These are phyloP conservation scores for Picea glauca DNA, from an alignment of 75 land plant genomes.

Conservation along the genomic window DNA sequence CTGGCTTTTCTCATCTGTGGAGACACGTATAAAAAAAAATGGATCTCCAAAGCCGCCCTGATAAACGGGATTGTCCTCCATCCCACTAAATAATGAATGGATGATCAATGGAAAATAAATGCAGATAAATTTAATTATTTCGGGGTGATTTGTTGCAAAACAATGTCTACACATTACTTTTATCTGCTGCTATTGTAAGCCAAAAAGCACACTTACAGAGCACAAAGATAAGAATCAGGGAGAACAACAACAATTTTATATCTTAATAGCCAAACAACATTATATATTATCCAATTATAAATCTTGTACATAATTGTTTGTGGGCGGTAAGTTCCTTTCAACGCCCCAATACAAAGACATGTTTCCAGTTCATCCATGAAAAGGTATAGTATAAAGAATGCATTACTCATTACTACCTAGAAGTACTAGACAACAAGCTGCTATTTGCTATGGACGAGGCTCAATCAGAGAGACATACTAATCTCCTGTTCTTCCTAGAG, in stretches of 20 bases:
- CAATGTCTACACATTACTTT: no score
- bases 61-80: no score
- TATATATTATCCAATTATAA: background rate
- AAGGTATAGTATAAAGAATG: constrained; percentile 7
- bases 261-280: background rate
- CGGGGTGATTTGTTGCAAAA: no score
- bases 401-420: background rate
- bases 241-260: background rate
- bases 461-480: background rate
- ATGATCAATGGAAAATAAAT: no score
- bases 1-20: no score
- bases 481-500: constrained; percentile 5
- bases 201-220: no score
- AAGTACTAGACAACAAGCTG: background rate
- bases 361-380: background rate
- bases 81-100: no score
- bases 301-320: constrained; percentile 5
- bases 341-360: constrained; percentile 3
- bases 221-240: no score
- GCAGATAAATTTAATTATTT: no score
- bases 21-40: no score
- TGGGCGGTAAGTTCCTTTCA: background rate
- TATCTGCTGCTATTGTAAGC: no score
- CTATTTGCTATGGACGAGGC: background rate
- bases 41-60: no score